Evolutionary conservation across 2,329 filamentous ascomycete genomes (phyloP).

Genomic region (Penicillium sp.): DNA sequence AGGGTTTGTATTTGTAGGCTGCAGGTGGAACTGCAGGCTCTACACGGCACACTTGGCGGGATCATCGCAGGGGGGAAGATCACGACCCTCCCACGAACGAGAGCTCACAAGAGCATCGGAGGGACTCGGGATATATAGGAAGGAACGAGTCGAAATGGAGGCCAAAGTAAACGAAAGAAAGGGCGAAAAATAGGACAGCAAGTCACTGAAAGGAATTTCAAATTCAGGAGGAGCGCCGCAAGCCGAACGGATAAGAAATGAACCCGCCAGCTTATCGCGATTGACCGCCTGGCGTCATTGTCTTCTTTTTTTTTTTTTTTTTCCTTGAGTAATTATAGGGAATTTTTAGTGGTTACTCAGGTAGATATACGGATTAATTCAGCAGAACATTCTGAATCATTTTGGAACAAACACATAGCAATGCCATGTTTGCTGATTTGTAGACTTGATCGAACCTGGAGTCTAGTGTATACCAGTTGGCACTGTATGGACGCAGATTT

Average conservation of each 20-base stretch:
- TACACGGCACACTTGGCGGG: conserved; percentile 30
- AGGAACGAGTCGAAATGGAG: neutral
- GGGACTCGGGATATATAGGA: neutral
- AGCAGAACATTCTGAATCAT: too few species aligned
- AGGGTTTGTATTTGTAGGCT: conserved; percentile 35
- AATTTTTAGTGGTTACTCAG: neutral
- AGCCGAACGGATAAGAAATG: conserved; percentile 21
- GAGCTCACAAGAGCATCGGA: conserved; percentile 13
- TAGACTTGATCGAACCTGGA: neutral
- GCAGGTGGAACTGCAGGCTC: conserved; percentile 39
- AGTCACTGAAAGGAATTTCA: conserved; percentile 5
- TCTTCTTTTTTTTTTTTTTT: neutral
- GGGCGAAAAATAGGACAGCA: neutral
- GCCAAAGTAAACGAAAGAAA: neutral
- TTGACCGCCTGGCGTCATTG: conserved; percentile 28
- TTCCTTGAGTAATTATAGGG: neutral
- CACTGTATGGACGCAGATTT: neutral
- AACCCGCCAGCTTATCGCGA: conserved; percentile 22
- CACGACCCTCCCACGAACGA: conserved; percentile 19
- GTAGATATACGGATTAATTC: too few species aligned
- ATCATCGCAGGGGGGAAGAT: conserved; percentile 32
- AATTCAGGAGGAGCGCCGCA: conserved; percentile 5
- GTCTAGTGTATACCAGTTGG: neutral
- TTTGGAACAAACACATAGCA: neutral
- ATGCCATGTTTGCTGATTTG: neutral